Evolutionary conservation across 345 rosid species (phyloP).

Genomic region (Populus davidiana): DNA sequence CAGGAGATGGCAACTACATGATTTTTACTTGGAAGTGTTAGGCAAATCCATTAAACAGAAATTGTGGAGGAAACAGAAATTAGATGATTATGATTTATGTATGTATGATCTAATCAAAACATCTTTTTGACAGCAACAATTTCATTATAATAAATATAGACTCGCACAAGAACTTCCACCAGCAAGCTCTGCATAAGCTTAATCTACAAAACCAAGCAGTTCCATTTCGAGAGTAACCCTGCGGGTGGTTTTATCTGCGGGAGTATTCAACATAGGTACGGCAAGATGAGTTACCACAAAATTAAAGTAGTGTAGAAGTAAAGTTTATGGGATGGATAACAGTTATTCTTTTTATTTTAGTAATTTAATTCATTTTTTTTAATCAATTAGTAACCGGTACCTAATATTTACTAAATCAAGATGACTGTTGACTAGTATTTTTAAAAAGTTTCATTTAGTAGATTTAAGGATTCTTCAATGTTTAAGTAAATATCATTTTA

Average conservation of each 20-base stretch:
- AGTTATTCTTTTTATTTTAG: no score
- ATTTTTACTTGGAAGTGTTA: no score
- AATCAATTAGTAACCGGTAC: no score
- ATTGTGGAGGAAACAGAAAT: not conserved
- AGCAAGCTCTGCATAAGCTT: not conserved
- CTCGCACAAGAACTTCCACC: not conserved
- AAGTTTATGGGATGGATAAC: no score
- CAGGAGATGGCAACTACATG: not conserved
- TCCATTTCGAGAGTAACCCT: not conserved
- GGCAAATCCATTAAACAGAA: not conserved
- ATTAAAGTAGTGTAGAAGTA: no score
- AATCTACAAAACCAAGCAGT: not conserved
- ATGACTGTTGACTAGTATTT: no score
- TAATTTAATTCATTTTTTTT: no score
- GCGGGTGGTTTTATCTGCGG: not conserved
- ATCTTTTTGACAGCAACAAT: no score
- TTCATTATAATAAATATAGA: no score
- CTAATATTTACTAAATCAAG: no score
- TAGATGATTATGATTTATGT: not conserved
- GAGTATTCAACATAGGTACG: not conserved
- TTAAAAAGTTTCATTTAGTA: fast-evolving
- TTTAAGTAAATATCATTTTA: no score
- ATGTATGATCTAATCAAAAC: not conserved
- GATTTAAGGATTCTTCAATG: fast-evolving
- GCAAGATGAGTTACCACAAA: no score